Evolutionary conservation across 2,329 filamentous ascomycete species (phyloP).

Genomic region (Metarhizium guizhouense): DNA sequence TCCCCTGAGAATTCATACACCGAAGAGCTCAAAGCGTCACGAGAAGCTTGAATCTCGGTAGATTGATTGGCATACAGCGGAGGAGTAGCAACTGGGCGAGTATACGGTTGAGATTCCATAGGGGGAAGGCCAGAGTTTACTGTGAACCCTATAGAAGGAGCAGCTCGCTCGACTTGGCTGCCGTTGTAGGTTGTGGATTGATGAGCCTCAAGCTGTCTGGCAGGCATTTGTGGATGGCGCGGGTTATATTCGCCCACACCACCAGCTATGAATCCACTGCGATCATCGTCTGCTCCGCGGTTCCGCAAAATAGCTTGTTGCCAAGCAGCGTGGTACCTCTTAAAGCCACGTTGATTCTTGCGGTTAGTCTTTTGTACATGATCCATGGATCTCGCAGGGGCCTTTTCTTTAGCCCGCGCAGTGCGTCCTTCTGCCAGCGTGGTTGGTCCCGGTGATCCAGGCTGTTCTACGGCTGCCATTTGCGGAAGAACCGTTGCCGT

Average conservation of each 20-base stretch:
- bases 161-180: conserved; percentile 1
- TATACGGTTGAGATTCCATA: conserved; percentile 5
- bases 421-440: not conserved
- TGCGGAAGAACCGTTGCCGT: not conserved
- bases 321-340: conserved; percentile 34
- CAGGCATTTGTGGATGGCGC: not conserved
- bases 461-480: not conserved
- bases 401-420: conserved; percentile 10
- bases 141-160: conserved; percentile 2
- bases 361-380: conserved; percentile 14
- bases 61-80: not conserved
- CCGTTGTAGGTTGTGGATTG: conserved; percentile 1
- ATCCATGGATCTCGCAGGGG: conserved; percentile 12
- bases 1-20: conserved; percentile 11
- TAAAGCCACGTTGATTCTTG: conserved; percentile 35
- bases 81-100: not conserved
- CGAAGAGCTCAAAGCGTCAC: conserved; percentile 18
- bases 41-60: not conserved
- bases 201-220: conserved; percentile 4
- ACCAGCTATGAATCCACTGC: conserved; percentile 11
- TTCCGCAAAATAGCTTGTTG: conserved; percentile 28
- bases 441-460: conserved; percentile 2
- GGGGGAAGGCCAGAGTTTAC: conserved; percentile 2
- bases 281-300: conserved; percentile 10
- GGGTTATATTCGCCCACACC: conserved; percentile 5